Conservation (phyloP, 2,329 filamentous ascomycete genomes). For the Talaromyces verruculosus region DNA sequence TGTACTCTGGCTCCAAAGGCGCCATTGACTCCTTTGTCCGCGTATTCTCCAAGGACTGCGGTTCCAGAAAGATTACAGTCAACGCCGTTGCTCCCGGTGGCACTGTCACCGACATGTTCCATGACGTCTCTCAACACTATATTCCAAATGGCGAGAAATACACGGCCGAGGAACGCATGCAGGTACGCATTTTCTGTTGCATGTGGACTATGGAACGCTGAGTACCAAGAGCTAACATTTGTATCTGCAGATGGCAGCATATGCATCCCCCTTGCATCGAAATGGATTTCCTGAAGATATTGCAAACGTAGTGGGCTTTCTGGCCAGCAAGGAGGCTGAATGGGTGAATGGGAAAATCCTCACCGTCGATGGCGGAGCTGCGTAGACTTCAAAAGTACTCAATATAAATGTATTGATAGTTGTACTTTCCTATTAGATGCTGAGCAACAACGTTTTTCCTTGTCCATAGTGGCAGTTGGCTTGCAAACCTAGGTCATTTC, state of each 20-base stretch:
- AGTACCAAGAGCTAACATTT: background rate
- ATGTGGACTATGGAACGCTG: background rate
- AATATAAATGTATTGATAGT: background rate
- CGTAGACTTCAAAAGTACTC: background rate
- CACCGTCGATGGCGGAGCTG: conserved; percentile 9
- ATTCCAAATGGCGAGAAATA: conserved; percentile 11
- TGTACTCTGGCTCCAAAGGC: conserved; percentile 76
- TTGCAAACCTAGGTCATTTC: background rate
- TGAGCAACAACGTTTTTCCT: background rate
- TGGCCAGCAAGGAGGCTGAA: conserved; percentile 13
- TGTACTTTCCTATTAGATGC: background rate
- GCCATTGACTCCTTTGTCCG: conserved; percentile 75
- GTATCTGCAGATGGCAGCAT: conserved; percentile 10
- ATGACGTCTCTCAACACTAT: conserved; percentile 7
- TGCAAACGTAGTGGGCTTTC: conserved; percentile 2
- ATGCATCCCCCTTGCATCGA: conserved; percentile 7
- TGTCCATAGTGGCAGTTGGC: background rate
- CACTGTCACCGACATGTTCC: conserved; percentile 18
- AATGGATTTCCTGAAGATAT: conserved; percentile 18
- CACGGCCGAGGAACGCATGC: background rate
- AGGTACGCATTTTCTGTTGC: background rate
- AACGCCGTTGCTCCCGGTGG: conserved; percentile 13
- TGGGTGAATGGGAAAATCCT: conserved; percentile 15
- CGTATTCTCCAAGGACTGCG: conserved; percentile 68
- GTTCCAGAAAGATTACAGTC: conserved; percentile 30